Evolutionary conservation across 148 eudicot genomes (phyloP).

Genomic region (Selenicereus undatus): DNA sequence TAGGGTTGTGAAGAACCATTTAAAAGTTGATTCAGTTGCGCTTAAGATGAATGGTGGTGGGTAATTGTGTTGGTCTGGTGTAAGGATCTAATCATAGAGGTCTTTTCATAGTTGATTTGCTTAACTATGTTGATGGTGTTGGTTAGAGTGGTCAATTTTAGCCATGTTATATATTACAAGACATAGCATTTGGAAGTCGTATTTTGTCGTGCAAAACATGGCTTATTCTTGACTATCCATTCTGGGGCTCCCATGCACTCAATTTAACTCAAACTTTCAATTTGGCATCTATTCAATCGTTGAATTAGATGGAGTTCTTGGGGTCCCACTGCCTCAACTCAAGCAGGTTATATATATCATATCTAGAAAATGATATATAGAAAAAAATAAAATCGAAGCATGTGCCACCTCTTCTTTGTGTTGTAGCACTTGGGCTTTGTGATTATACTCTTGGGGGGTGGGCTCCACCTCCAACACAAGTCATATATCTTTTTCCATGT

Average conservation of each 20-base stretch:
- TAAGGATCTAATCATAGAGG: conserved; percentile 14
- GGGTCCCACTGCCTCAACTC: conserved; percentile 20
- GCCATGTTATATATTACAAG: neutral
- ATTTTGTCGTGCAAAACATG: conserved; percentile 13
- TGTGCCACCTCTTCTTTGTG: conserved; percentile 1
- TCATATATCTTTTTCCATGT: neutral
- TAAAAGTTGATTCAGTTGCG: conserved; percentile 21
- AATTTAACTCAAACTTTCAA: conserved; percentile 11
- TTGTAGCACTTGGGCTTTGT: conserved; percentile 11
- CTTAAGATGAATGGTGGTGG: conserved; percentile 4
- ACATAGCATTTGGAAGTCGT: neutral
- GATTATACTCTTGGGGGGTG: neutral
- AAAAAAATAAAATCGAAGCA: neutral
- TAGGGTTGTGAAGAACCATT: conserved; percentile 20
- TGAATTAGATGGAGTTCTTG: conserved; percentile 18
- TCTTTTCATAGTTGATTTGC: conserved; percentile 22
- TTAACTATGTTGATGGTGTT: neutral
- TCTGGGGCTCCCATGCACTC: neutral
- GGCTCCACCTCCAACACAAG: neutral
- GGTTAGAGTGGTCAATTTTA: neutral
- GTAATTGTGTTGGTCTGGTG: conserved; percentile 24
- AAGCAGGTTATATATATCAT: conserved; percentile 13
- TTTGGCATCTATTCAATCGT: conserved; percentile 21
- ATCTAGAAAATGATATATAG: conserved; percentile 10
- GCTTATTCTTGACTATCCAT: neutral